Evolutionary conservation across 768 basidiomycete genomes (phyloP), one percentile per base, ranked within the genome.

Genomic region (Rhodotorula diobovata): DNA sequence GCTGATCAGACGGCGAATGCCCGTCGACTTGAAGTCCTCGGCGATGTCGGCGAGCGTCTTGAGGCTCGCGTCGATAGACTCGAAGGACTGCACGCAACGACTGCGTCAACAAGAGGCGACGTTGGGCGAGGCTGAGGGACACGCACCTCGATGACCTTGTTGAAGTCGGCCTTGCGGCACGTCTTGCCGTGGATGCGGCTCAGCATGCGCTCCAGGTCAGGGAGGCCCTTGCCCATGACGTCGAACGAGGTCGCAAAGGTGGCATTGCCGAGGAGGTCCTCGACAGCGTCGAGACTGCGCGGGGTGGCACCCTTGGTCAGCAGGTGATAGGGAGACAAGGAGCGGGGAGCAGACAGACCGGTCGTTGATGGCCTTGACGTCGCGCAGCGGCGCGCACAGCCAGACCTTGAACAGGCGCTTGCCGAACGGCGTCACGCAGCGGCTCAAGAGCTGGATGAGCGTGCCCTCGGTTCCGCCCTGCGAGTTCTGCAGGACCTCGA

Each of bases 341-440:
- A 67, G 30, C 45, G 20, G 28, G 41, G 28, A 61, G 0, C 18
- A 18, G 2, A 11, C 10, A 60, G 77, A 91, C 93, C 93, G 85
- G 51, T 90, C 88, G 77, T 95, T 94, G 81, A 99, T 98, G 59
- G 90, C 90, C 20, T 84, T 79, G 46, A 88, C 87, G 50, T 90
- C 87, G 41, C 89, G 86, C 72, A 99, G 81, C 30, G 96, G 96
- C 85, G 89, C 89, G 73, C 92, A 96, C 15, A 99, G 83, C 96
- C 96, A 99, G 63, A 95, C 89, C 53, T 94, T 87, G 85, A 99
- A 98, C 39, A 98, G 84, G 35, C 96, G 87, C 80, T 98, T 98
- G 51, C 93, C 96, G 71, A 92, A 97, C 4, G 96, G 93, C 1
- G 96, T 97, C 56, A 89, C 83, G 77, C 94, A 97, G 68, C 90